Evolutionary conservation across 257 asterid genomes (phyloP), one percentile per base, ranked within the genome.

Genomic region (Solanum neorickii): DNA sequence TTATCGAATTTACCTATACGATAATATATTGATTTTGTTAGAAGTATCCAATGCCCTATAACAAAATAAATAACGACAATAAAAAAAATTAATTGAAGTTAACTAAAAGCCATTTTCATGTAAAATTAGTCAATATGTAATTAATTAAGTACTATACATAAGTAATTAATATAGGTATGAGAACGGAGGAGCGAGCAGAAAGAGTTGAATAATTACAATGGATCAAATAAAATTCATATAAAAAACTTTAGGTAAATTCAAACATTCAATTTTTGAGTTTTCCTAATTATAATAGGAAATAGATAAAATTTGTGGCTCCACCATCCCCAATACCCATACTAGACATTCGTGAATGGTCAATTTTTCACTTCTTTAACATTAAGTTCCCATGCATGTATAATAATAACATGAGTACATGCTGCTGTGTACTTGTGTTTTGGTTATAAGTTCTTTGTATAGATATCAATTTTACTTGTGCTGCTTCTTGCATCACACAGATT

Each of bases 1-100:
- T 25, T 25, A 25, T 25, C 27, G 27, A 25, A 25, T 25, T 25
- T 25, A 25, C 98, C 29, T 60, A 14, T 97, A 5, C 3, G 1
- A 12, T 1, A 46, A 12, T 4, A 12, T 0, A 12, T 3, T 44
- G 49, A 12, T 44, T 44, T 12, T 12, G 0, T 11, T 44, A 0
- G 0, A 11, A 44, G 0, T 44, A 44, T 3, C 4, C 49, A 12
- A 44, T 44, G 15, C 4, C 1, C 3, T 6, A 69, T 18, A 49
- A 52, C 9, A 5, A 18, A 72, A 33, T 5, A 72, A 20, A 20
- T 37, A 2, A 37, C 7, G 0, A 6, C 5, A 75, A 13, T n/a
- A 2, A n/a, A 76, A 33, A 31, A 74, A 76, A 72, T 33, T 44
- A 46, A 12, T 49, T 73, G 49, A 73, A 5, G 29, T 74, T 37